Conservation (phyloP, 352 stramenopile species). For the Globisporangium iwayamae region DNA sequence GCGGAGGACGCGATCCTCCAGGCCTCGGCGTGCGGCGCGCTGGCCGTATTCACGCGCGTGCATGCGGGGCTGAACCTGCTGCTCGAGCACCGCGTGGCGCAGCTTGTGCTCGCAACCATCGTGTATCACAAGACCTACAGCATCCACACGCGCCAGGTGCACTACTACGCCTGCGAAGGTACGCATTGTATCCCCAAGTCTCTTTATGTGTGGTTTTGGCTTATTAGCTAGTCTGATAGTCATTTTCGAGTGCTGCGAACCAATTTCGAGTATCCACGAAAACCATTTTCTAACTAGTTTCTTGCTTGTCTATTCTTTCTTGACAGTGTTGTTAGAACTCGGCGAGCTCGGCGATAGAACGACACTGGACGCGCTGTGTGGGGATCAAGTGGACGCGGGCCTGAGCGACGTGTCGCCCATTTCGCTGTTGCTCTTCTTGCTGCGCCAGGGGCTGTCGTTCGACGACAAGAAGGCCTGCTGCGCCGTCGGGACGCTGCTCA, state of each 20-base stretch:
- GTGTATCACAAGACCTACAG: constrained; percentile 81
- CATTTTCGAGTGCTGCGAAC: background rate
- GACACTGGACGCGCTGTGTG: constrained; percentile 52
- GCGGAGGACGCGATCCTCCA: constrained; percentile 77
- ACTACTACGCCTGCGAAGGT: constrained; percentile 84
- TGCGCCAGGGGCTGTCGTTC: constrained; percentile 64
- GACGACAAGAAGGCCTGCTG: constrained; percentile 83
- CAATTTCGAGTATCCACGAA: background rate
- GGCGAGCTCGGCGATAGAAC: constrained; percentile 61
- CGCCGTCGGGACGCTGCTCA: constrained; percentile 63
- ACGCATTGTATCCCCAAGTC: background rate
- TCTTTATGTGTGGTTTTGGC: no score
- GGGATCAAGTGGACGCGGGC: constrained; percentile 16
- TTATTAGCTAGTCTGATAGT: background rate
- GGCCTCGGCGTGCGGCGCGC: constrained; percentile 62
- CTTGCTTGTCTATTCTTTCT: background rate
- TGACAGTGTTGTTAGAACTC: constrained; percentile 61
- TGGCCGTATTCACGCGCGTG: constrained; percentile 70
- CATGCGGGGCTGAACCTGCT: constrained; percentile 45
- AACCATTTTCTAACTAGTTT: background rate
- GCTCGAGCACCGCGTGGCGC: constrained; percentile 47
- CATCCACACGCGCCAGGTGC: constrained; percentile 78
- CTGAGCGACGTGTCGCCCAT: constrained; percentile 52
- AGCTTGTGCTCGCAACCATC: constrained; percentile 64
- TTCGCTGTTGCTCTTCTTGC: constrained; percentile 65